Evolutionary conservation across 192 early-diverging fungal genomes (phyloP).

Genomic region (Phlyctochytrium arcticum): DNA sequence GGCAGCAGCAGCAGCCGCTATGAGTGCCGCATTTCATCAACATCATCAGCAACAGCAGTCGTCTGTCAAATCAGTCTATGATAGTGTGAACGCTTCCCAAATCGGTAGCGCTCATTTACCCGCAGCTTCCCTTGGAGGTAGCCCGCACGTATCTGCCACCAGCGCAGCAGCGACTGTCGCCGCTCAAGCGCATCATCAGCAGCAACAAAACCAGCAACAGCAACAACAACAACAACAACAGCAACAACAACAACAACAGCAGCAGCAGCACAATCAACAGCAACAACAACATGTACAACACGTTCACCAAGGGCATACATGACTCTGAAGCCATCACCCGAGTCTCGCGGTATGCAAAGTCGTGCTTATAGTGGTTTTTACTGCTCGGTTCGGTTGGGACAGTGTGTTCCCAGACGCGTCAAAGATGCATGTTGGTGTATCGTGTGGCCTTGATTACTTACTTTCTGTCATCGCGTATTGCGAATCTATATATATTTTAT

Average conservation of each 20-base stretch:
- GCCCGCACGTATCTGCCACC: not conserved
- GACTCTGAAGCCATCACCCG: no score
- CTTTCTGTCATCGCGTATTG: no score
- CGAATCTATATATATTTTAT: no score
- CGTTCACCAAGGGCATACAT: not conserved
- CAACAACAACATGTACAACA: not conserved
- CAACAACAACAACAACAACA: slow-evolving; percentile 1
- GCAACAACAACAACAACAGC: not conserved
- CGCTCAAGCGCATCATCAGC: not conserved
- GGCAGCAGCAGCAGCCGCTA: slow-evolving; percentile 1
- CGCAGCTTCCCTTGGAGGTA: not conserved
- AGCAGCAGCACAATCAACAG: not conserved
- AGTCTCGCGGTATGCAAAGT: no score
- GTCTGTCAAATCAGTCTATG: not conserved
- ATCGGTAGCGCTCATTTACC: not conserved
- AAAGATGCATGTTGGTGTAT: no score
- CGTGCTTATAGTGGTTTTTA: no score
- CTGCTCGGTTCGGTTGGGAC: no score
- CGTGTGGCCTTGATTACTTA: no score
- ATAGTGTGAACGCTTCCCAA: not conserved
- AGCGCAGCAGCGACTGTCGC: not conserved
- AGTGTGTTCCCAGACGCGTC: no score
- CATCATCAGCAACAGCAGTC: slow-evolving; percentile 1
- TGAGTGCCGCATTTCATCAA: not conserved
- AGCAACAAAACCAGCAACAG: slow-evolving; percentile 6